Evolutionary conservation across 345 rosid genomes (phyloP).

Genomic region (Citrus reticulata): DNA sequence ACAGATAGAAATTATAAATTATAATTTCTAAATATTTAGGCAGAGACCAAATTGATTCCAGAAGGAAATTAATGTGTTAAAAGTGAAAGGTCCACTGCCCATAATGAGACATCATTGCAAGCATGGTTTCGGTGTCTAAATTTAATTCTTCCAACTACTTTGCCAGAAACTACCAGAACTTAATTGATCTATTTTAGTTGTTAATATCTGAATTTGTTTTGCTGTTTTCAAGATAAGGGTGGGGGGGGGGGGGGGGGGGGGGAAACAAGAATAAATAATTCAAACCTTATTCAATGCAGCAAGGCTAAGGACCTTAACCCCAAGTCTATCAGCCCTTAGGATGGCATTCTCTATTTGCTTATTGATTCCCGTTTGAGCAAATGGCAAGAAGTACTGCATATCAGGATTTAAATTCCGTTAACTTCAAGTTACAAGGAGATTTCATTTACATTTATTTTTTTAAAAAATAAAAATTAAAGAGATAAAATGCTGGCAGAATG

Average conservation of each 20-base stretch:
- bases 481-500: no score
- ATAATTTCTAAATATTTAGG: not conserved
- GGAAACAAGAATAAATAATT: not conserved
- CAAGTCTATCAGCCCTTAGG: conserved; percentile 68
- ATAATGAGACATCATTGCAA: not conserved
- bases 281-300: conserved; percentile 90
- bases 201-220: not conserved
- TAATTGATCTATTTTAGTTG: not conserved
- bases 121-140: conserved; percentile 1
- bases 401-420: not conserved
- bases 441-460: no score
- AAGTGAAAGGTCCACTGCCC: not conserved
- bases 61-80: not conserved
- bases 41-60: not conserved
- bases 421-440: not conserved
- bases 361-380: conserved; percentile 83
- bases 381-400: conserved; percentile 93
- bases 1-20: not conserved
- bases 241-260: fast-evolving
- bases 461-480: no score
- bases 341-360: conserved; percentile 78
- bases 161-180: not conserved
- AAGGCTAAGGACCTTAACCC: conserved; percentile 92
- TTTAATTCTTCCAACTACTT: conserved; percentile 31
- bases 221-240: not conserved